These are phyloP conservation scores for Plantago major DNA, from an alignment of 257 asterid genomes.

Conservation along the genomic window DNA sequence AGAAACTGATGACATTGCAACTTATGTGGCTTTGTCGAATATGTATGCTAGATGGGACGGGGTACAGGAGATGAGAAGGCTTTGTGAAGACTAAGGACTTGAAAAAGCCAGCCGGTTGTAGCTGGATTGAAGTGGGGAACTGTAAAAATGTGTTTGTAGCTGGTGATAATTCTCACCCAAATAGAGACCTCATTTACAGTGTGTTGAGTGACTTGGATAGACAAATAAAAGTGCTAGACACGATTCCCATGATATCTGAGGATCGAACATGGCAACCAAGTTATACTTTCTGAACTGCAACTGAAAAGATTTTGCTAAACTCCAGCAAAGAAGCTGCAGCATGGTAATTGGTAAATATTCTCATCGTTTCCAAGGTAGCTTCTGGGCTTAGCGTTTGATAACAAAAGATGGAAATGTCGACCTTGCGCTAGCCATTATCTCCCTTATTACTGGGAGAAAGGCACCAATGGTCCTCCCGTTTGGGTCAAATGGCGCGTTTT, in stretches of 20 bases:
- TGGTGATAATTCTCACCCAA: conserved; percentile 67
- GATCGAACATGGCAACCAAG: conserved; percentile 9
- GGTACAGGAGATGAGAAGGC: conserved; percentile 64
- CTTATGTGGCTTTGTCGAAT: conserved; percentile 66
- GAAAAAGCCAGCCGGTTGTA: conserved; percentile 90
- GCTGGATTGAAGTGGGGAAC: conserved; percentile 79
- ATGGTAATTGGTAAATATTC: too few relatives aligned
- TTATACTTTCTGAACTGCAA: neutral
- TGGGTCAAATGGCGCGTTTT: too few relatives aligned
- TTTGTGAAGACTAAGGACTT: conserved; percentile 62
- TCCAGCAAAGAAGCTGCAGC: too few relatives aligned
- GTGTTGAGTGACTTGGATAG: conserved; percentile 45
- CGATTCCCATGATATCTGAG: conserved; percentile 21
- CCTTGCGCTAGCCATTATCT: too few relatives aligned
- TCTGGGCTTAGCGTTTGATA: too few relatives aligned
- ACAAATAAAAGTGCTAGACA: conserved; percentile 56
- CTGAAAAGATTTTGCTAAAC: too few relatives aligned
- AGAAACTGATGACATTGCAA: conserved; percentile 52
- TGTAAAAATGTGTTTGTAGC: conserved; percentile 56
- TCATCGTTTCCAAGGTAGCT: too few relatives aligned
- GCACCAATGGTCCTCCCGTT: too few relatives aligned
- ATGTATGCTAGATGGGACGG: conserved; percentile 74
- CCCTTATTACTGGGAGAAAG: too few relatives aligned
- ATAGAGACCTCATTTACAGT: conserved; percentile 40
- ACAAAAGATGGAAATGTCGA: too few relatives aligned